A percentile compares a stretch with the other conserved stretches of the same genome.
Evolutionary conservation across 805 yeast species (phyloP).

Genomic region (Alloascoidea hylecoeti): DNA sequence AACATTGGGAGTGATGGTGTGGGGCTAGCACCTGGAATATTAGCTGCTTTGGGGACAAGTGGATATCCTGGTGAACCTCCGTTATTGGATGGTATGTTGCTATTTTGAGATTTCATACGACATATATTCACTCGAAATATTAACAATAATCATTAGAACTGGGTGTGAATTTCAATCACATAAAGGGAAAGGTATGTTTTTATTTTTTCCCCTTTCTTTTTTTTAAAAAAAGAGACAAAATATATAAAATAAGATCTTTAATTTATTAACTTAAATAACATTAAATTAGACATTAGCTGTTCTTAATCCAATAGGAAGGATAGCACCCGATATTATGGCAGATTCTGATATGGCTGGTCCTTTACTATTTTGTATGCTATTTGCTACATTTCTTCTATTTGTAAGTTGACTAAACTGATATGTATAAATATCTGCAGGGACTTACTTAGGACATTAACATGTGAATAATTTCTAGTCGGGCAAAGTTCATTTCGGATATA

Average conservation of each 20-base stretch:
- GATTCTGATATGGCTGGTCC: conserved; percentile 97
- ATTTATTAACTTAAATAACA: not conserved
- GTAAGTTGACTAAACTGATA: conserved; percentile 10
- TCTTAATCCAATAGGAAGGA: conserved; percentile 55
- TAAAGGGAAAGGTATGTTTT: conserved; percentile 37
- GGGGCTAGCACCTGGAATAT: conserved; percentile 53
- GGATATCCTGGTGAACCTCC: conserved; percentile 97
- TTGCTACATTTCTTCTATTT: conserved; percentile 68
- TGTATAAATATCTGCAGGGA: not conserved
- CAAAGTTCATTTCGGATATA: conserved; percentile 91
- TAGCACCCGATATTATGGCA: conserved; percentile 63
- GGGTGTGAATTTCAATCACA: conserved; percentile 86
- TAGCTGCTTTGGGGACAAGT: conserved; percentile 85
- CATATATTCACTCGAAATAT: not conserved
- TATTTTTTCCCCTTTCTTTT: not conserved
- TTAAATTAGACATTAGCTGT: conserved; percentile 59
- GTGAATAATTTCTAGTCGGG: conserved; percentile 31
- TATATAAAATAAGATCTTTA: not conserved
- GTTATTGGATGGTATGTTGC: conserved; percentile 38
- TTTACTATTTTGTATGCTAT: conserved; percentile 69
- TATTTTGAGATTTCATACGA: not conserved
- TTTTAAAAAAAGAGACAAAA: not conserved
- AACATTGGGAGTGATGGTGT: conserved; percentile 17
- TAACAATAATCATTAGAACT: conserved; percentile 30
- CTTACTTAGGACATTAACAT: no score